A percentile compares a stretch with the other conserved stretches of the same genome.
phyloP scores from a whole-genome alignment of 2,329 filamentous ascomycete genomes.

The Epichloe hybrida region DNA sequence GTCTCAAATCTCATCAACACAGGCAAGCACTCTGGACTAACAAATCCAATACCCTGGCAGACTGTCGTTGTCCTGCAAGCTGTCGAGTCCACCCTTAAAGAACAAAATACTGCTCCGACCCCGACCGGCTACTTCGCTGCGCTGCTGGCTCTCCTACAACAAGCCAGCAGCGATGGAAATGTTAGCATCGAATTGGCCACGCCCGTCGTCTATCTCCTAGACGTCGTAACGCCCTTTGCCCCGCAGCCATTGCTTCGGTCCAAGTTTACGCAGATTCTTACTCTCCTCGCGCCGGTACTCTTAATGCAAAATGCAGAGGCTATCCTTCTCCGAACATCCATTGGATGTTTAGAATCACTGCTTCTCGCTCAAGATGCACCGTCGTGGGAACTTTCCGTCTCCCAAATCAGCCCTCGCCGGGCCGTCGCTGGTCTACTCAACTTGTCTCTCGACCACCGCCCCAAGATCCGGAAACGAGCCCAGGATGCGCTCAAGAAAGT shows the following conservation, averaged over 20 bases:
- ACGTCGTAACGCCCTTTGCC: constrained; percentile 74
- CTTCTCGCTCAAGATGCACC: constrained; percentile 76
- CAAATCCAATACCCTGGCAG: constrained; percentile 25
- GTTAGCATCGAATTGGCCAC: constrained; percentile 72
- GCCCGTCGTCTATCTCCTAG: constrained; percentile 88
- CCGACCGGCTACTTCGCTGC: constrained; percentile 92
- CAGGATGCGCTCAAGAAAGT: constrained; percentile 80
- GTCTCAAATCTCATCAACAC: not conserved
- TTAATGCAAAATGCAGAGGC: constrained; percentile 73
- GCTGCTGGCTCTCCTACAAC: constrained; percentile 74
- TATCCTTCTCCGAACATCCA: constrained; percentile 71
- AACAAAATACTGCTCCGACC: constrained; percentile 71
- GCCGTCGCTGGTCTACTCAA: constrained; percentile 78
- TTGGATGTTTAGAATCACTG: constrained; percentile 87
- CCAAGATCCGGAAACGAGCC: constrained; percentile 87
- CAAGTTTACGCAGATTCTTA: constrained; percentile 90
- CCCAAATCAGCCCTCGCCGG: constrained; percentile 71
- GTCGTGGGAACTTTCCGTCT: constrained; percentile 76
- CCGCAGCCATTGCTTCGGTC: constrained; percentile 78
- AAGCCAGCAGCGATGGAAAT: constrained; percentile 55
- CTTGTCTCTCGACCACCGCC: constrained; percentile 72
- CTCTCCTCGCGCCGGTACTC: constrained; percentile 71
- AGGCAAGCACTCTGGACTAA: not conserved
- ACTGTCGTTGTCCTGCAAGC: constrained; percentile 78
- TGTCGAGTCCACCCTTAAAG: constrained; percentile 82